Base-by-base conservation (phyloP, 2,329 filamentous ascomycete genomes). In the Fusarium musae region DNA sequence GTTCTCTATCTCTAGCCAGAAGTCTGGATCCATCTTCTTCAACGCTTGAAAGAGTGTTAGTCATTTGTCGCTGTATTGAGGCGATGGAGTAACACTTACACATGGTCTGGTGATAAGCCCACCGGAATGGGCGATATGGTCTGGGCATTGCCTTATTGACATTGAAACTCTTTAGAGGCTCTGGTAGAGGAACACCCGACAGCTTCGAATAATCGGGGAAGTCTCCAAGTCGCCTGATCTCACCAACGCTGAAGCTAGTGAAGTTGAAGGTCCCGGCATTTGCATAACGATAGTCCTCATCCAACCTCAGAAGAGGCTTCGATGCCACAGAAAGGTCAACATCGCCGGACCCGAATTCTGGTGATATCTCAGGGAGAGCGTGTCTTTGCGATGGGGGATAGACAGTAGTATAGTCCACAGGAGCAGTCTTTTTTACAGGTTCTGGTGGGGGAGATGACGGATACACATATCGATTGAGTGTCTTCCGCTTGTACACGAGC, bases 101-200 rank as follows among this genome's bases (percentile, higher is more conserved):
- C 94, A 97, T 97, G 0, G 94, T 97, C 79, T 97, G 94, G 79
- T 96, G 93, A 78, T 97, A 97, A 0, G 87, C 85, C 94, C 94
- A 97, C 76, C 94, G 83, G 47, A 97, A 93, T 0, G 94, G 94
- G 44, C 94, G 87, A 79, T 95, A 97, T 0, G 94, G 94, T 64
- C 94, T 86, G 3, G 94, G 89, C 15, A 87, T 77, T 2, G 94
- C 93, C 70, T 85, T 93, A 19, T 87, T 82, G 61, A 95, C 90
- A 70, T 93, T 85, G 78, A 96, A 96, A 9, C 88, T 84, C 2
- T 79, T 76, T 63, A 93, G 91, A 0, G 92, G 85, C 13, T 84
- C 72, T 0, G 94, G 94, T 52, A 92, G 82, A 3, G 93, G 92
- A 9, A 97, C 91, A 10, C 92, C 94, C 54, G 91, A 93, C 16